phyloP scores from a whole-genome alignment of 2,329 filamentous ascomycete species.

The Fusarium odoratissimum region DNA sequence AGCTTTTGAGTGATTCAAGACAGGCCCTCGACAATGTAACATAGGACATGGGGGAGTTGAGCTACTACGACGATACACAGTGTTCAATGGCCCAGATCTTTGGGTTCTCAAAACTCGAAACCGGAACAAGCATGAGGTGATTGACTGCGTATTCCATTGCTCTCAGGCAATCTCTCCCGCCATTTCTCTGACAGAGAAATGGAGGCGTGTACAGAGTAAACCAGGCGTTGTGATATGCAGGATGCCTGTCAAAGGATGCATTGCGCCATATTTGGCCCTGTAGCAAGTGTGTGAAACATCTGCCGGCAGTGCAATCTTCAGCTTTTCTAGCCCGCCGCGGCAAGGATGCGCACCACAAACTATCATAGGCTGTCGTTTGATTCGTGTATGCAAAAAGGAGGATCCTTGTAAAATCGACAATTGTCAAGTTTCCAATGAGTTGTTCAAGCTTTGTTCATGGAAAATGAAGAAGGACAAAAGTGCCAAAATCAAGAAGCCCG shows the following conservation, averaged over 20 bases:
- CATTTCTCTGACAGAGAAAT: neutral
- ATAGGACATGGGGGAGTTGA: slow-evolving; percentile 19
- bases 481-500: neutral
- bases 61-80: slow-evolving; percentile 1
- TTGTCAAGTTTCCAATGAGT: slow-evolving; percentile 25
- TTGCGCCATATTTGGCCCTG: slow-evolving; percentile 39
- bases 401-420: slow-evolving; percentile 36
- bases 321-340: slow-evolving; percentile 39
- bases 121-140: neutral
- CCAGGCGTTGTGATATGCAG: slow-evolving; percentile 31
- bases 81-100: neutral
- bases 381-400: slow-evolving; percentile 44
- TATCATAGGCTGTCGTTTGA: slow-evolving; percentile 14
- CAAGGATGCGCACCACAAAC: slow-evolving; percentile 18
- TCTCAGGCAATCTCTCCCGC: neutral
- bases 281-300: slow-evolving; percentile 41
- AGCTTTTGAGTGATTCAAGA: slow-evolving; percentile 38
- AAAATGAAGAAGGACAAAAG: slow-evolving; percentile 9
- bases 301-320: slow-evolving; percentile 39
- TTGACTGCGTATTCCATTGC: slow-evolving; percentile 2
- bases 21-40: slow-evolving; percentile 29
- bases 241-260: slow-evolving; percentile 35
- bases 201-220: slow-evolving; percentile 35
- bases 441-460: neutral
- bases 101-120: neutral